Percentiles rank a stretch among this genome's conserved stretches.
These are phyloP conservation scores for Arthrinium puccinioides DNA, from an alignment of 2,329 filamentous ascomycete species.

Conservation along the genomic window DNA sequence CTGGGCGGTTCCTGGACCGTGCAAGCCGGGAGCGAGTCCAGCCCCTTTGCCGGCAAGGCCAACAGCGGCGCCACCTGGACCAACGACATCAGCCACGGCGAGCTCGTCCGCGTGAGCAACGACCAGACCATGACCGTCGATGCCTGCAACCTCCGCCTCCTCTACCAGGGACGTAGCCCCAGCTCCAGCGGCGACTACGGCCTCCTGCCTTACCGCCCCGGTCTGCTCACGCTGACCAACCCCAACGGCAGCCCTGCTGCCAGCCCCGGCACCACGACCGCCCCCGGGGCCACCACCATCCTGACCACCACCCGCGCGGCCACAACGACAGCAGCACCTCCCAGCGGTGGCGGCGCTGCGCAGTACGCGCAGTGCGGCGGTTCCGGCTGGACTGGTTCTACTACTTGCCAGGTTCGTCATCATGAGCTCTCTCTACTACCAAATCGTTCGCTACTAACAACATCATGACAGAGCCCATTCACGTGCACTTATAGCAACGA, in stretches of 20 bases:
- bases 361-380: slow-evolving; percentile 3
- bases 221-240: slow-evolving; percentile 39
- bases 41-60: slow-evolving; percentile 60
- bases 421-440: too few species aligned
- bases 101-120: slow-evolving; percentile 45
- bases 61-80: slow-evolving; percentile 61
- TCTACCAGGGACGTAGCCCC: slow-evolving; percentile 53
- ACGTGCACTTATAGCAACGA: too few species aligned
- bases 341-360: too few species aligned
- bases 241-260: too few species aligned
- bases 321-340: too few species aligned
- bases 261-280: too few species aligned
- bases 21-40: slow-evolving; percentile 45
- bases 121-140: slow-evolving; percentile 59
- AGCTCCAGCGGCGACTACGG: slow-evolving; percentile 38
- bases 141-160: slow-evolving; percentile 55
- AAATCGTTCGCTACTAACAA: too few species aligned
- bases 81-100: slow-evolving; percentile 60
- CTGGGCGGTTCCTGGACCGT: slow-evolving; percentile 51
- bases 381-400: not conserved
- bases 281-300: too few species aligned
- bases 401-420: too few species aligned
- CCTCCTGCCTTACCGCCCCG: slow-evolving; percentile 45
- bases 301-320: too few species aligned
- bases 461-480: too few species aligned